phyloP scores from a whole-genome alignment of 2,329 filamentous ascomycete genomes.

The Sclerotiophoma versabilis region DNA sequence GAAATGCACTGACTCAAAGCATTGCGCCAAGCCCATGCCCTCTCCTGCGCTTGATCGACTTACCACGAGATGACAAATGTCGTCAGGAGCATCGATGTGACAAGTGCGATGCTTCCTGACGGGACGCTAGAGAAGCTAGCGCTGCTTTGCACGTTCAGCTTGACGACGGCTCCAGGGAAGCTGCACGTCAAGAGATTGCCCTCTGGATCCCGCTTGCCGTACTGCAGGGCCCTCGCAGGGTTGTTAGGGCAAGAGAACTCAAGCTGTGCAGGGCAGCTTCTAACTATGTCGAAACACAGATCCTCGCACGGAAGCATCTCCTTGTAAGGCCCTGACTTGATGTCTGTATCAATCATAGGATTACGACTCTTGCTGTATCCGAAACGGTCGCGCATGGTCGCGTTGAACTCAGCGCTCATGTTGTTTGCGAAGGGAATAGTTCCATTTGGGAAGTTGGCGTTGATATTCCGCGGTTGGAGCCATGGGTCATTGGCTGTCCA shows the following conservation, averaged over 20 bases:
- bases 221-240: constrained; percentile 24
- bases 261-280: constrained; percentile 80
- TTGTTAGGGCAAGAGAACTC: constrained; percentile 74
- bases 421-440: constrained; percentile 45
- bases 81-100: constrained; percentile 11
- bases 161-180: constrained; percentile 51
- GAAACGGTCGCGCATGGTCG: constrained; percentile 37
- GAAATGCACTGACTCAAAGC: constrained; percentile 12
- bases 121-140: constrained; percentile 3
- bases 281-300: constrained; percentile 84
- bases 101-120: constrained; percentile 11
- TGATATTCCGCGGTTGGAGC: constrained; percentile 75
- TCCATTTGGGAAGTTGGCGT: constrained; percentile 73
- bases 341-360: constrained; percentile 70
- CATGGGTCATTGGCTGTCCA: constrained; percentile 63
- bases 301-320: constrained; percentile 90
- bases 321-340: constrained; percentile 89
- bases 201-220: constrained; percentile 32
- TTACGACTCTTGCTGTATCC: constrained; percentile 70
- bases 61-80: constrained; percentile 16
- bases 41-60: not conserved
- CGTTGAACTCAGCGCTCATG: constrained; percentile 30
- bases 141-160: constrained; percentile 40
- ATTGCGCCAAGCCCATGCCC: constrained; percentile 3
- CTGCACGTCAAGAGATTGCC: constrained; percentile 45